Evolutionary conservation across 1,284 basidiomycete species (phyloP).

Genomic region (Volvariella volvacea): DNA sequence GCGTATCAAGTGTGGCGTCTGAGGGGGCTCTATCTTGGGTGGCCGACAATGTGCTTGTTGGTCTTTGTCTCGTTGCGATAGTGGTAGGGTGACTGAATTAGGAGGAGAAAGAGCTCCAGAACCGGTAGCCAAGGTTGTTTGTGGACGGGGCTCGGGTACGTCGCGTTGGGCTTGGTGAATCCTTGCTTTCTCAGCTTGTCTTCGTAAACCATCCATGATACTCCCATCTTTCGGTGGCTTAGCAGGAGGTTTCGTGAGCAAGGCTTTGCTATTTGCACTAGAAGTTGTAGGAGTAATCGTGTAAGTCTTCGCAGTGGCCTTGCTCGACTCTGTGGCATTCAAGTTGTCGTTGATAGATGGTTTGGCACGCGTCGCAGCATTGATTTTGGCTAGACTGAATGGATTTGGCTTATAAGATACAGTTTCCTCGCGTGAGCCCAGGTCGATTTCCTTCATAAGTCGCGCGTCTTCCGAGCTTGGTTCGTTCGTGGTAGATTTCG

Average conservation of each 20-base stretch:
- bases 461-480: slow-evolving; percentile 18
- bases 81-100: too few relatives aligned
- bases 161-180: slow-evolving; percentile 2
- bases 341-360: too few relatives aligned
- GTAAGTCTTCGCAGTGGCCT: too few relatives aligned
- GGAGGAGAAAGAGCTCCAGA: too few relatives aligned
- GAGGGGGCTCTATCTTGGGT: too few relatives aligned
- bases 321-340: too few relatives aligned
- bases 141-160: neutral
- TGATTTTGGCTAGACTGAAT: slow-evolving; percentile 69
- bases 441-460: slow-evolving; percentile 48
- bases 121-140: neutral
- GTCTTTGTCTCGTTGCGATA: too few relatives aligned
- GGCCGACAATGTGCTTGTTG: too few relatives aligned
- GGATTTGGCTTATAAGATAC: slow-evolving; percentile 64
- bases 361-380: slow-evolving; percentile 45
- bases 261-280: too few relatives aligned
- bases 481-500: slow-evolving; percentile 6
- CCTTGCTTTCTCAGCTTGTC: neutral
- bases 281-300: too few relatives aligned
- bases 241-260: too few relatives aligned
- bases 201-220: neutral
- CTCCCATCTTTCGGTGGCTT: neutral
- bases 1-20: too few relatives aligned
- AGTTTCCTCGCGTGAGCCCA: slow-evolving; percentile 48